A percentile compares a stretch with the other conserved stretches of the same genome.
phyloP scores from a whole-genome alignment of 331 rosid genomes.

The Acacia concinna region DNA sequence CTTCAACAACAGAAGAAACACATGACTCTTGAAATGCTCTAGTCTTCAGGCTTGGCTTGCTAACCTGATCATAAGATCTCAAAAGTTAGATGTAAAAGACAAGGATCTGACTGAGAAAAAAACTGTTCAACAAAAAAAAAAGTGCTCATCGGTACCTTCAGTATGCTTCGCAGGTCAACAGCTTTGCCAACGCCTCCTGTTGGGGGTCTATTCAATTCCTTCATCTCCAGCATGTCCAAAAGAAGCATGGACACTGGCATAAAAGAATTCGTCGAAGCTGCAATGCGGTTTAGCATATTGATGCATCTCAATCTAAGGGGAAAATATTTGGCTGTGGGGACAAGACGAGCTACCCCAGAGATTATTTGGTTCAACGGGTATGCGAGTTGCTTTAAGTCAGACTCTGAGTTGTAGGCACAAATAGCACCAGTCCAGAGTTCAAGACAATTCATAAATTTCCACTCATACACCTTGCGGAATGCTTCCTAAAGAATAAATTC shows the following conservation, averaged over 20 bases:
- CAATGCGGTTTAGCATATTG: constrained; percentile 79
- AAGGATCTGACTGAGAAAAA: background rate
- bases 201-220: constrained; percentile 77
- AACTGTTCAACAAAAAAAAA: background rate
- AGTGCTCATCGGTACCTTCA: constrained; percentile 56
- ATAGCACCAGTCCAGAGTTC: constrained; percentile 89
- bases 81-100: constrained; percentile 18
- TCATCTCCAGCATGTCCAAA: constrained; percentile 96
- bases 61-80: constrained; percentile 55
- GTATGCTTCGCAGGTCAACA: constrained; percentile 69
- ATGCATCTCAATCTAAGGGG: constrained; percentile 84
- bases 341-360: constrained; percentile 81
- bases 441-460: constrained; percentile 91
- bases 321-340: constrained; percentile 85
- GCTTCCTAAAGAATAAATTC: constrained; percentile 69
- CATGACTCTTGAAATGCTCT: constrained; percentile 97
- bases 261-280: constrained; percentile 63
- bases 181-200: constrained; percentile 90
- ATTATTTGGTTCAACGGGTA: constrained; percentile 88
- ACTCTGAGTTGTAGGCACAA: constrained; percentile 67
- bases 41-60: constrained; percentile 82
- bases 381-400: constrained; percentile 81
- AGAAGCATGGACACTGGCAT: constrained; percentile 85
- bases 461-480: constrained; percentile 87
- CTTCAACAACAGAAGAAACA: constrained; percentile 80